Conservation (phyloP, 2,329 filamentous ascomycete genomes). For the Nemania serpens region DNA sequence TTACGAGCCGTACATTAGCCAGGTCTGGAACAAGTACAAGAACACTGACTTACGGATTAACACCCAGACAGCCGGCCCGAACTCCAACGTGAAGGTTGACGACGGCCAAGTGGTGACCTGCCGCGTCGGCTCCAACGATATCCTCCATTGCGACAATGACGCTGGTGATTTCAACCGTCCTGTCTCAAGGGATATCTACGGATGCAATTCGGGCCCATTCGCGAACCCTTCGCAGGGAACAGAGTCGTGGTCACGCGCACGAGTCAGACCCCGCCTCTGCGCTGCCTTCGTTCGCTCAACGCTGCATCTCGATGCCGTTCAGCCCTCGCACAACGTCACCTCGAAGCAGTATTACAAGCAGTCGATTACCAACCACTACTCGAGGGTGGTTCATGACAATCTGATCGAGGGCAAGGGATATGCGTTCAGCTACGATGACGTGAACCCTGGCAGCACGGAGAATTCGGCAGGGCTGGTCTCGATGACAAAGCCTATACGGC, state of each 20-base stretch:
- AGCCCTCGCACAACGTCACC: constrained; percentile 45
- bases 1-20: constrained; percentile 49
- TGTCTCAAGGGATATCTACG: constrained; percentile 50
- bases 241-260: constrained; percentile 40
- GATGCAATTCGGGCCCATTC: constrained; percentile 53
- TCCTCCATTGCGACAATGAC: constrained; percentile 46
- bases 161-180: constrained; percentile 48
- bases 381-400: constrained; percentile 60
- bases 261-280: constrained; percentile 51
- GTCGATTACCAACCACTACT: constrained; percentile 56
- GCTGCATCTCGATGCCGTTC: constrained; percentile 48
- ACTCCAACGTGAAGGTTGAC: constrained; percentile 6
- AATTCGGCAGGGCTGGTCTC: constrained; percentile 56
- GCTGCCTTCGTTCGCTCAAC: constrained; percentile 52
- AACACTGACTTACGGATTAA: constrained; percentile 45
- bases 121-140: constrained; percentile 38
- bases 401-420: constrained; percentile 64
- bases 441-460: constrained; percentile 54
- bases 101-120: constrained; percentile 42
- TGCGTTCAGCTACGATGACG: constrained; percentile 69
- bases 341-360: constrained; percentile 47
- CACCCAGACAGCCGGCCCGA: constrained; percentile 42
- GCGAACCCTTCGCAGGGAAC: constrained; percentile 38
- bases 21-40: constrained; percentile 49
- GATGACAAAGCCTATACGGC: not conserved